Conservation (phyloP, 148 eudicot genomes). For the Vaccinium vitisidaea region DNA sequence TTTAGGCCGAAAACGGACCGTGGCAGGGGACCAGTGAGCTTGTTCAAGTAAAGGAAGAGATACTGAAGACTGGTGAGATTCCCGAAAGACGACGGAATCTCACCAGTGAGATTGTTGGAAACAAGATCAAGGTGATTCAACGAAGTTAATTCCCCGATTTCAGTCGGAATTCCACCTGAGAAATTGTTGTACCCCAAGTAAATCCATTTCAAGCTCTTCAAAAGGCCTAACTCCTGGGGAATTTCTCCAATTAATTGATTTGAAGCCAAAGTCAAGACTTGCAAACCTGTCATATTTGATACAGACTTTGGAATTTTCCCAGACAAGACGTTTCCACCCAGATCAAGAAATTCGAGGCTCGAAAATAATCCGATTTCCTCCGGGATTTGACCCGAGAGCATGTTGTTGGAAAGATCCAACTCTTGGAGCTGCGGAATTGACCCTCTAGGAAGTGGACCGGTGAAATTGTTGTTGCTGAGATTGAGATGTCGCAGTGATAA, state of each 20-base stretch:
- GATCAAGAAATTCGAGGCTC: conserved; percentile 52
- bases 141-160: conserved; percentile 52
- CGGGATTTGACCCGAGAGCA: conserved; percentile 62
- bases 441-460: conserved; percentile 48
- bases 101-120: conserved; percentile 64
- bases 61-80: conserved; percentile 62
- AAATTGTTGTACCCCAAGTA: conserved; percentile 86
- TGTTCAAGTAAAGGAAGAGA: conserved; percentile 74
- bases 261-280: conserved; percentile 67
- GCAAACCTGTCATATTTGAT: conserved; percentile 42
- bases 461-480: conserved; percentile 75
- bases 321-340: conserved; percentile 68
- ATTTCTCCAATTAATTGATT: conserved; percentile 67
- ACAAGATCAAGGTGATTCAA: conserved; percentile 82
- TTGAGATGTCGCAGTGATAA: conserved; percentile 54
- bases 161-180: conserved; percentile 58
- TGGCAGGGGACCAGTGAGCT: conserved; percentile 63
- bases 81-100: conserved; percentile 66
- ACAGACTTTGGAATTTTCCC: conserved; percentile 74
- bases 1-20: conserved; percentile 44
- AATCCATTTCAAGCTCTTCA: conserved; percentile 60
- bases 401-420: conserved; percentile 79
- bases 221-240: conserved; percentile 45
- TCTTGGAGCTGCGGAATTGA: conserved; percentile 35
- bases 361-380: conserved; percentile 40